Evolutionary conservation across 345 rosid genomes (phyloP).

Genomic region (Eucalyptus urophylla): DNA sequence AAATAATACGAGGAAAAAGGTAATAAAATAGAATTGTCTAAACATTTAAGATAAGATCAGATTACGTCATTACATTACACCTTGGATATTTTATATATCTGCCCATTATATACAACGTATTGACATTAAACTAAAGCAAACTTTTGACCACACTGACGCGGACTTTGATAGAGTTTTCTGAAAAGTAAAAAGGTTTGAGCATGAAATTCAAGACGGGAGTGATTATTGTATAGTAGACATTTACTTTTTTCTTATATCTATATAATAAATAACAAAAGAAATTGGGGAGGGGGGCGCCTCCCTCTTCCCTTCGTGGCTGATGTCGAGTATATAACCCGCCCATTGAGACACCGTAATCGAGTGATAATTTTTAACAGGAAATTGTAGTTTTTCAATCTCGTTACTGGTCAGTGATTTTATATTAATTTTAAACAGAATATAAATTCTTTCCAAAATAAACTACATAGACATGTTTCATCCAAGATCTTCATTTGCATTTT

Average conservation of each 20-base stretch:
- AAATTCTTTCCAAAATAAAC: no score
- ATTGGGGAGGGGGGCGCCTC: not conserved
- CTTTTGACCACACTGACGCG: not conserved
- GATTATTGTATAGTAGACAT: no score
- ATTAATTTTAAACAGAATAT: no score
- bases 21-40: no score
- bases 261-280: no score
- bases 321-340: not conserved
- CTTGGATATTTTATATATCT: no score
- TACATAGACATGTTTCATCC: no score
- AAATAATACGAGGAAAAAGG: no score
- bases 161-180: not conserved
- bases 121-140: not conserved
- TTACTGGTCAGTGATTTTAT: no score
- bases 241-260: no score
- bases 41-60: not conserved
- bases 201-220: no score
- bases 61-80: not conserved
- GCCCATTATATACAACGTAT: not conserved
- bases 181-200: not conserved
- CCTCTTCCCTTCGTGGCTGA: not conserved
- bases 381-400: not conserved
- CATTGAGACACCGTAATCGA: not conserved
- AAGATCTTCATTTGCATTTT: no score
- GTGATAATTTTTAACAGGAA: not conserved